Percentiles rank a stretch among this genome's conserved stretches.
Conservation (phyloP, 2,329 filamentous ascomycete genomes). For the Aspergillus niger region DNA sequence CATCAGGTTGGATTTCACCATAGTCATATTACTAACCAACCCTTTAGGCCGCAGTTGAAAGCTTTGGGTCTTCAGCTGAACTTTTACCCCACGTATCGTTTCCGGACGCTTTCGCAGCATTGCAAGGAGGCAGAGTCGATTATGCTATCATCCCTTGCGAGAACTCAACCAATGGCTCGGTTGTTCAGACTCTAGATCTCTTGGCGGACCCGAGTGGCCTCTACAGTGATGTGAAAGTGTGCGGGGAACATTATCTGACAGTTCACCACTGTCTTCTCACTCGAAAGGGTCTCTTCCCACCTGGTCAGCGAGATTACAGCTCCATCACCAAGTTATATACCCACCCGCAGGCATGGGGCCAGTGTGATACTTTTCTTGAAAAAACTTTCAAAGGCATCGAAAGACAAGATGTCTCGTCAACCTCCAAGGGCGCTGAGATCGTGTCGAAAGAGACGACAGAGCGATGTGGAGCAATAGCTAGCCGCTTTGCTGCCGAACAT, state of each 20-base stretch:
- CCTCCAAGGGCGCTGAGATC: slow-evolving; percentile 80
- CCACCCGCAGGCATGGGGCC: slow-evolving; percentile 93
- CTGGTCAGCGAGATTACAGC: slow-evolving; percentile 45
- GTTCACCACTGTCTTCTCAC: slow-evolving; percentile 86
- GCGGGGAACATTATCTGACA: slow-evolving; percentile 80
- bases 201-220: slow-evolving; percentile 71
- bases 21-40: slow-evolving; percentile 19
- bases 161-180: slow-evolving; percentile 92
- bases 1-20: slow-evolving; percentile 11
- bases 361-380: slow-evolving; percentile 76
- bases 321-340: slow-evolving; percentile 79
- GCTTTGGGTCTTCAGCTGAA: slow-evolving; percentile 45
- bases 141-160: slow-evolving; percentile 91
- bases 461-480: slow-evolving; percentile 75
- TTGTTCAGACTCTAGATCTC: slow-evolving; percentile 85
- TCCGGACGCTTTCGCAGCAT: slow-evolving; percentile 73
- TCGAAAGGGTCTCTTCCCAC: slow-evolving; percentile 29
- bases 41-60: slow-evolving; percentile 55
- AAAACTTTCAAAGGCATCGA: slow-evolving; percentile 72
- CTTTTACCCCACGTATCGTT: slow-evolving; percentile 42
- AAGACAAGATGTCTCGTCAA: slow-evolving; percentile 80
- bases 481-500: slow-evolving; percentile 68
- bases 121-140: slow-evolving; percentile 65
- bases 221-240: slow-evolving; percentile 72
- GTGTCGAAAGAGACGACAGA: slow-evolving; percentile 61